Base-by-base conservation (phyloP, 1,284 basidiomycete genomes). In the Malassezia furfur region DNA sequence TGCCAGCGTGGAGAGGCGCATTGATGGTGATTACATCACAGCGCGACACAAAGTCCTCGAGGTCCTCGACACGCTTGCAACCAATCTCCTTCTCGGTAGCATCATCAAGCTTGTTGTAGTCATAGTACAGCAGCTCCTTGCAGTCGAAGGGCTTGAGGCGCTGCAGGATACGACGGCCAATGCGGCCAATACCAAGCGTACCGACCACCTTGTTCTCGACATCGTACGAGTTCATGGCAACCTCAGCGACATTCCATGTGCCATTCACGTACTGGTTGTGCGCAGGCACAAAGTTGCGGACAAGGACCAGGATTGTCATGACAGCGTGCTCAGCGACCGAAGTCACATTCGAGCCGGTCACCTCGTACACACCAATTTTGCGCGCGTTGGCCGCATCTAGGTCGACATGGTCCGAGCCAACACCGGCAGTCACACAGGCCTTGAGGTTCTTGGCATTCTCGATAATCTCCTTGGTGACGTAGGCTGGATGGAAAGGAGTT, bases 311-410 rank as follows among this genome's bases (percentile, higher is more conserved):
- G 66, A 91, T 91, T 67, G 80, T 81, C 83, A 86, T 85, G 31
- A 93, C 75, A 54, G 89, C 88, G 75, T 91, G 87, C 77, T 91
- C 88, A 40, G 89, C 88, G 50, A 91, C 88, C n/a, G 87, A 89
- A 47, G 87, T 84, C 44, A 75, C 74, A 57, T 74, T 75, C 48
- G 66, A 91, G 31, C 87, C 86, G 25, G 86, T 83, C 30, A 87
- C 85, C 77, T 83, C 63, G 52, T 66, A 67, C 44, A 91, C 91
- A 68, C 89, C 85, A 68, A 94, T 84, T 62, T 82, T 81, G 66
- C 81, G 80, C 75, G 88, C 82, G 72, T 89, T 88, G 47, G 88
- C 87, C 22, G 86, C 86, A 71, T 91, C 85, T 52, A 94, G 81
- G 76, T 94, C 89, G 68, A 94, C 84, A 65, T 76, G 75, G 63